Evolutionary conservation across 2,329 filamentous ascomycete genomes (phyloP), one percentile per base, ranked within the genome.

Genomic region (Huntiella decipiens): DNA sequence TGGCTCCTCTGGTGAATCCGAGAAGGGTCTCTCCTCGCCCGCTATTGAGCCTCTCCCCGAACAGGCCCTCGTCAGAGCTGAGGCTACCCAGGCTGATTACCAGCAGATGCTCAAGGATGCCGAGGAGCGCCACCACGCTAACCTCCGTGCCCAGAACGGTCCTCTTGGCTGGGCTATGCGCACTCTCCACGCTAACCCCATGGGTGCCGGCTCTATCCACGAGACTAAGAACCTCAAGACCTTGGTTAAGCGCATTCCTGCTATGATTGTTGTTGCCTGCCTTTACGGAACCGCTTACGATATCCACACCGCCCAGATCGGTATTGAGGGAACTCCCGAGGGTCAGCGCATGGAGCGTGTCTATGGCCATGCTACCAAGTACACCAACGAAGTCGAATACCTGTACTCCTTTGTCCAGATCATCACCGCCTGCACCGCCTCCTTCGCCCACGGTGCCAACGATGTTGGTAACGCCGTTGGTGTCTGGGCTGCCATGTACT

Each of bases 151-250:
- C 59, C 69, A 67, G 48, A 63, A 64, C 1, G 79, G 82, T 19
- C 80, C 79, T 43, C 67, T 88, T n/a, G 82, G 77, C 54, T 87
- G 82, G 82, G 83, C 79, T 34, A 82, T 88, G 78, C 79, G 82
- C 54, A 73, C 68, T 43, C 75, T 87, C 15, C 79, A 74, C 57
- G 67, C 81, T 55, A 82, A 86, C 66, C 79, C 74, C 41, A 72
- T 84, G 62, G 79, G 79, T 13, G 59, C 75, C 13, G 83, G 82
- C 44, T 68, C 77, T 55, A 70, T 87, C 52, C 84, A 88, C 63
- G 82, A 88, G 63, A 54, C 69, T 15, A 66, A 76, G 62, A 88
- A 88, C 68, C 63, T 86, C 51, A 70, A 68, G 56, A 70, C 70
- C 43, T 50, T 77, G 16, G 22, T 66, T 50, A 79, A 74, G 61